Percentiles rank a stretch among this genome's conserved stretches.
Conservation (phyloP, 2,329 filamentous ascomycete genomes). For the Capronia coronata region DNA sequence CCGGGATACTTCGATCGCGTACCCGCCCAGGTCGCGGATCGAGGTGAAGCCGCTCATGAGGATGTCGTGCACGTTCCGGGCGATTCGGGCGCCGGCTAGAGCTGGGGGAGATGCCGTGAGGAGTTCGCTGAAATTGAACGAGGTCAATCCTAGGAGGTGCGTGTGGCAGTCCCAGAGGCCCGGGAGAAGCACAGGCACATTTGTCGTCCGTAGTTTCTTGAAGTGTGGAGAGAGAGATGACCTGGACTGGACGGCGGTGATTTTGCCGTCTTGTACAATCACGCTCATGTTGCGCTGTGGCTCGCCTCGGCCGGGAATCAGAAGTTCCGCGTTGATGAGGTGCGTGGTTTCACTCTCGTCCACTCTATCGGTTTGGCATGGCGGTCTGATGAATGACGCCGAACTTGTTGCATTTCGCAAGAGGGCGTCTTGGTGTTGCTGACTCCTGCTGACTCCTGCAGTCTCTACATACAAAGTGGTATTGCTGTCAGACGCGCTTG, state of each 20-base stretch:
- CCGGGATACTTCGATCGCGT: conserved; percentile 40
- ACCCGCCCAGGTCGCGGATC: conserved; percentile 46
- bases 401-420: neutral
- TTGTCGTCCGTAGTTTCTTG: conserved; percentile 20
- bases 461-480: too few species aligned
- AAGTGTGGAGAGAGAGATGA: conserved; percentile 9
- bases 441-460: too few species aligned
- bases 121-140: conserved; percentile 21
- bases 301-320: conserved; percentile 46
- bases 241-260: conserved; percentile 31
- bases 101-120: conserved; percentile 26
- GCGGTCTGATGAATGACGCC: neutral
- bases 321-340: conserved; percentile 32
- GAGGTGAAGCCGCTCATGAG: conserved; percentile 48
- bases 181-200: conserved; percentile 44
- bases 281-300: conserved; percentile 39
- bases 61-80: conserved; percentile 38
- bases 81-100: conserved; percentile 39
- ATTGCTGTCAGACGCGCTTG: too few species aligned
- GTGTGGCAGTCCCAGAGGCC: conserved; percentile 51
- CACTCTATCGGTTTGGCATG: neutral
- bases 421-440: too few species aligned
- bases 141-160: conserved; percentile 41
- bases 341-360: conserved; percentile 5
- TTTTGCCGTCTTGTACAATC: conserved; percentile 37